Evolutionary conservation across 2,329 filamentous ascomycete species (phyloP), one percentile per base, ranked within the genome.

Genomic region (Talaromyces sp.): DNA sequence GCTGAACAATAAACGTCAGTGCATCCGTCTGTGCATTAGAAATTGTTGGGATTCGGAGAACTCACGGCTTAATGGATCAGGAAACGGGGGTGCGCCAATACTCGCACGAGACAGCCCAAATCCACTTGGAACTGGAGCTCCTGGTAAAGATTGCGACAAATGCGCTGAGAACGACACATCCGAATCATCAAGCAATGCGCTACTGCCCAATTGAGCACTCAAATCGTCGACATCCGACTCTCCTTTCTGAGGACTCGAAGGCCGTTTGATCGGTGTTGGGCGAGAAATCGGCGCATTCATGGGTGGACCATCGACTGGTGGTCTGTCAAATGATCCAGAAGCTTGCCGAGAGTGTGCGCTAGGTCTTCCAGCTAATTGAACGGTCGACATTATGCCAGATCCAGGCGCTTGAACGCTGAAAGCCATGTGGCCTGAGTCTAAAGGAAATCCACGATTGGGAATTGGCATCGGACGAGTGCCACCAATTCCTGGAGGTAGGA

Each of bases 211-310:
- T 69, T 95, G 92, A 65, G 88, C 85, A 66, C 87, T 89, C 61
- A 90, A 79, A 56, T 91, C 86, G 61, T 93, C 91, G 21, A 92
- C 80, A 62, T 88, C 87, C 31, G 80, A 77, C 28, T 82, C 77
- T 33, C 77, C 73, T 33, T 76, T 73, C 42, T 73, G 73, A 61
- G 73, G 75, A 73, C 92, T 96, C 16, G 88, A 88, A 0, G 95
- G 93, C 37, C 92, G 86, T 66, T 93, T 91, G 66, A 98, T 97
- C 0, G 93, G 93, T 25, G 90, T 86, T 28, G 93, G 93, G 60
- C 92, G 85, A 52, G 88, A 84, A 65, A 96, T 93, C 1, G 91
- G 90, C 66, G 92, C 88, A 37, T 88, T 82, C 60, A 85, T 80
- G 11, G 81, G 75, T 28, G 82, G 78, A 16, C 80, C 80, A 8